Evolutionary conservation across 805 yeast species (phyloP), one percentile per base, ranked within the genome.

Genomic region (Starmerella powellii): DNA sequence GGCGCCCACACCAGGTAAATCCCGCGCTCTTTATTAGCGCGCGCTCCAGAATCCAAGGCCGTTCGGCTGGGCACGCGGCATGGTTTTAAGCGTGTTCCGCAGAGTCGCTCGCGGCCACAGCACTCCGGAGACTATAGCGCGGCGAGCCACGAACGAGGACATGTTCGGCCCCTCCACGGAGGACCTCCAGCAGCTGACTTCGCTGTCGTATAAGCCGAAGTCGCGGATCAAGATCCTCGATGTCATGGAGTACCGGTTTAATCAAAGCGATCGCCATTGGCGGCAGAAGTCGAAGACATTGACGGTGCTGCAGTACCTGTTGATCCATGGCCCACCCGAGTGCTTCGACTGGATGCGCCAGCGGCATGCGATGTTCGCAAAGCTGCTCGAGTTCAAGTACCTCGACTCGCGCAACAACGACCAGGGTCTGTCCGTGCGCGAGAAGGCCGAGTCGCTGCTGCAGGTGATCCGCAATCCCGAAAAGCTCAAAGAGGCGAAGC

Each of bases 391-490:
- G 6, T 46, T 48, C 42, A 31, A 40, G 27, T 47, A 44, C 35
- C 11, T 47, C 6, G 54, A 50, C 42, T 38, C 47, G 5, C 42
- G 48, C 31, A 55, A 58, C 36, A 49, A 55, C 12, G 63, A 60
- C 41, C 62, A 55, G 42, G 63, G 63, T 16, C 51, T 45, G 6
- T 50, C 59, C 13, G 56, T 59, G 26, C 48, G 62, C 5, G 54
- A 59, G 4, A 58, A 57, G 47, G 59, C 63, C 2, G 16, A 42
- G 5, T 50, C 44, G 17, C 42, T 60, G 21, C 44, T 53, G 16
- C 53, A 51, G 33, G 51, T 58, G 27, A 38, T 57, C 2, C 38
- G 47, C 11, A 51, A 57, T 45, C 58, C 56, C 4, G 49, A 41
- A 20, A 54, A 51, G 44, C 52, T 59, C 11, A 42, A 37, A 15